Base-by-base conservation (phyloP, 495 filamentous ascomycete species). In the Amniculicola lignicola region DNA sequence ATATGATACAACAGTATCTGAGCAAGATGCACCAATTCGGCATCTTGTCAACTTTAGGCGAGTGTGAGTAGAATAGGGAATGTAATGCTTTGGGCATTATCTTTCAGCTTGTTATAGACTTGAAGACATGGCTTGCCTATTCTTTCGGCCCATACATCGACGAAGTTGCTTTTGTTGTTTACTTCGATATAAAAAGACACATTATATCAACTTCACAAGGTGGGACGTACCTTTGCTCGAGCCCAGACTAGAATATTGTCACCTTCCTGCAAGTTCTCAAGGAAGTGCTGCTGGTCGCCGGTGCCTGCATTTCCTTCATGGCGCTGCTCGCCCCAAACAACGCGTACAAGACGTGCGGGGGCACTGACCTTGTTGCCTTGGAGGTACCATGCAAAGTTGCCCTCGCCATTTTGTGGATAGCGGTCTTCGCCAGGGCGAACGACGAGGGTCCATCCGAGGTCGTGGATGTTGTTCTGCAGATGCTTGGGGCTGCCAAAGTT, bases 251-350 rank as follows among this genome's bases (percentile, higher is more conserved):
- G 3, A 33, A 56, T 19, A 28, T 3, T 3, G 29, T 56, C 52
- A 22, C 42, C 52, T 7, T 48, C 29, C 22, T 22, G 16, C 31
- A 56, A 41, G 4, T 16, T 22, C 18, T 46, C 22, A 18, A 56
- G 16, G 36, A 56, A 56, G 5, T 43, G 42, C 15, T 47, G 21
- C 2, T 43, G 42, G n/a, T 29, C 19, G 2, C 52, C 52, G 3
- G 52, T n/a, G 2, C 52, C 52, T 14, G 40, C 41, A 41, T 47
- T 48, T 1, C 52, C 52, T 29, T 47, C 52, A 6, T 11, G 18
- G 11, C 16, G 18, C 10, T 46, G 7, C 28, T 4, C 15, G 11
- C 25, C 43, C 52, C 52, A 56, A 1, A 48, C 33, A 21, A 56
- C n/a, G 29, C 52, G 14, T 18, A 5, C 11, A 23, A 40, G 4